Base-by-base conservation (phyloP, 2,329 filamentous ascomycete genomes). In the Ceratocystis albifundus region DNA sequence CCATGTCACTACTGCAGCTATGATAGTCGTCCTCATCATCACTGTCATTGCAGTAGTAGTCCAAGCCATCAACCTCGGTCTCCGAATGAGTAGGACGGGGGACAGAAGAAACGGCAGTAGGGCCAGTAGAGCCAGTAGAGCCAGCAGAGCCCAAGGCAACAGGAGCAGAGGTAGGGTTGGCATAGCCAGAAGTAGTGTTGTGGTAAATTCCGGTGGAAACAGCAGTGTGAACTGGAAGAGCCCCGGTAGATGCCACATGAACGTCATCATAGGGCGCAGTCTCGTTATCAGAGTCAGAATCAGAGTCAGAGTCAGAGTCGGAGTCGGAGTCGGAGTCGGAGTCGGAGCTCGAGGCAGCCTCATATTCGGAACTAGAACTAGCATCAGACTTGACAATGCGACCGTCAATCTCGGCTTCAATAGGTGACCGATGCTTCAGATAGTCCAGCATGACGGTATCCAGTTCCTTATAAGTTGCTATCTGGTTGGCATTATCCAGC, bases 401-500 rank as follows among this genome's bases (percentile, higher is more conserved):
- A 1, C 77, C 77, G 67, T 83, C 79, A 0, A 85, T 72, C 68
- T 76, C 72, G 44, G 80, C 77, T 50, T 79, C 73, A 36, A 85
- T 74, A 0, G 83, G 82, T 64, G 74, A 80, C 64, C 78, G 72
- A 3, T 74, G 73, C 68, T 75, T 69, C 50, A 86, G 76, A 69
- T 85, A 84, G 45, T 74, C 71, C 4, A 77, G 76, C 2, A 84
- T 75, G 0, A 84, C 80, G 70, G 83, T 77, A 55, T 83, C 82
- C 72, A 82, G 78, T 0, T 77, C 79, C 30, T 83, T 81, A 2
- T 84, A 75, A 4, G 75, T 76, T 36, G 77, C 73, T 64, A 75
- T 73, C 30, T 69, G 71, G 6, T 70, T 72, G 0, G 70, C 53
- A 41, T 41, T 41, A 0, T 41, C 36, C 4, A 36, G 61, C n/a